Percentiles rank a stretch among this genome's conserved stretches.
Evolutionary conservation across 139 green algal genomes (phyloP).

Genomic region (Pleodorina starrii): DNA sequence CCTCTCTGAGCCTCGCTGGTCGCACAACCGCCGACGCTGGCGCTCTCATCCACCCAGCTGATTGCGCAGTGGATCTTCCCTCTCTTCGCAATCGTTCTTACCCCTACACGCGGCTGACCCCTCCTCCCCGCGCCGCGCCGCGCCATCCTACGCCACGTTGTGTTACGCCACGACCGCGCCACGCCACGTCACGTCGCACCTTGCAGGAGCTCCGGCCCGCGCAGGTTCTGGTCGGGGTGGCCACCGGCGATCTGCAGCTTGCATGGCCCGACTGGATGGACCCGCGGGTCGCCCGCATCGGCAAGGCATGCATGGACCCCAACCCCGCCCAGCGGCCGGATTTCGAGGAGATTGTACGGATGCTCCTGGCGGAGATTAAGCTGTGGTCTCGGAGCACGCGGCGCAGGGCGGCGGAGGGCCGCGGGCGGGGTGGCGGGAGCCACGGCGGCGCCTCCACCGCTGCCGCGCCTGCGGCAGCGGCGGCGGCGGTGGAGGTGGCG

Average conservation of each 20-base stretch:
- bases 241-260: constrained; percentile 16
- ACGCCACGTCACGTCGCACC: too few relatives aligned
- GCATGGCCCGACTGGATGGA: neutral
- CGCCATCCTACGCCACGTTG: too few relatives aligned
- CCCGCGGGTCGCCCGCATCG: constrained; percentile 12
- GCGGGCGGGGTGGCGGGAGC: neutral
- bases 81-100: too few relatives aligned
- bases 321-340: neutral
- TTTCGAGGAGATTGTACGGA: constrained; percentile 6
- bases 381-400: neutral
- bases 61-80: too few relatives aligned
- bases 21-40: too few relatives aligned
- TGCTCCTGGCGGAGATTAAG: constrained; percentile 2
- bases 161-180: too few relatives aligned
- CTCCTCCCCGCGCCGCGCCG: too few relatives aligned
- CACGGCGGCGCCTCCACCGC: neutral
- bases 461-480: too few relatives aligned
- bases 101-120: too few relatives aligned
- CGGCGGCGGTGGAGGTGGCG: neutral
- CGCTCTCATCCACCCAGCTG: too few relatives aligned
- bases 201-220: constrained; percentile 4
- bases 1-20: too few relatives aligned
- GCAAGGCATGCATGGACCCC: neutral
- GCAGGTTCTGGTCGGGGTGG: constrained; percentile 21
- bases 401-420: neutral